These are phyloP conservation scores for Porogramme epimiltina DNA, from an alignment of 1,284 basidiomycete species.

Conservation along the genomic window DNA sequence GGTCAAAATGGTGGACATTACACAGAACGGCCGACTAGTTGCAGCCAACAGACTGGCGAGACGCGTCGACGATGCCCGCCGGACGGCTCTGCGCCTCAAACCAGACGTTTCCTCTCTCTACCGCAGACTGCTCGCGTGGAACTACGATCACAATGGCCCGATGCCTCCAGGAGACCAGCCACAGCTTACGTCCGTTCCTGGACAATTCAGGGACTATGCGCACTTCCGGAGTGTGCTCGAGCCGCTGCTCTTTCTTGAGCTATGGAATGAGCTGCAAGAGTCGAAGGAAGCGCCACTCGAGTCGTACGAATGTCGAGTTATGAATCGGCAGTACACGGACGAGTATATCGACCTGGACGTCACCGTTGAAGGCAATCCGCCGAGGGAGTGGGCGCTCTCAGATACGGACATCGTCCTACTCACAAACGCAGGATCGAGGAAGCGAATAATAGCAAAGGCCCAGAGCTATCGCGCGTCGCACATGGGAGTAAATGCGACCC, in stretches of 20 bases:
- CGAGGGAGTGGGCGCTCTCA: conserved; percentile 72
- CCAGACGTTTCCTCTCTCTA: conserved; percentile 86
- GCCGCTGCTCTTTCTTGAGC: conserved; percentile 89
- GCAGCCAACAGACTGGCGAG: conserved; percentile 52
- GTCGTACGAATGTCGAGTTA: conserved; percentile 58
- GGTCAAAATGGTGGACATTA: conserved; percentile 69
- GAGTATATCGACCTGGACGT: conserved; percentile 78
- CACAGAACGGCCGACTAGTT: conserved; percentile 37
- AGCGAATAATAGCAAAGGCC: conserved; percentile 76
- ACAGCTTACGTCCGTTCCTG: conserved; percentile 53
- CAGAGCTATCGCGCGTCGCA: conserved; percentile 60
- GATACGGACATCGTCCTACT: conserved; percentile 84
- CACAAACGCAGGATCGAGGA: conserved; percentile 51
- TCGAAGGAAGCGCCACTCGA: conserved; percentile 70
- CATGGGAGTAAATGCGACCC: conserved; percentile 51
- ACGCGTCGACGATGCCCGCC: conserved; percentile 58
- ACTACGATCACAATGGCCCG: conserved; percentile 72
- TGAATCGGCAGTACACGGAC: conserved; percentile 65
- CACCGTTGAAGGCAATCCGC: conserved; percentile 54
- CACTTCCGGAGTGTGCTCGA: conserved; percentile 83
- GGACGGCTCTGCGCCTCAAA: conserved; percentile 71
- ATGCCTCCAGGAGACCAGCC: conserved; percentile 51
- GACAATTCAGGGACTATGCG: conserved; percentile 62
- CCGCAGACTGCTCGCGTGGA: conserved; percentile 84
- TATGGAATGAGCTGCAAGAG: conserved; percentile 87